Evolutionary conservation across 2,329 filamentous ascomycete genomes (phyloP).

Genomic region (Botryotinia narcissicola): DNA sequence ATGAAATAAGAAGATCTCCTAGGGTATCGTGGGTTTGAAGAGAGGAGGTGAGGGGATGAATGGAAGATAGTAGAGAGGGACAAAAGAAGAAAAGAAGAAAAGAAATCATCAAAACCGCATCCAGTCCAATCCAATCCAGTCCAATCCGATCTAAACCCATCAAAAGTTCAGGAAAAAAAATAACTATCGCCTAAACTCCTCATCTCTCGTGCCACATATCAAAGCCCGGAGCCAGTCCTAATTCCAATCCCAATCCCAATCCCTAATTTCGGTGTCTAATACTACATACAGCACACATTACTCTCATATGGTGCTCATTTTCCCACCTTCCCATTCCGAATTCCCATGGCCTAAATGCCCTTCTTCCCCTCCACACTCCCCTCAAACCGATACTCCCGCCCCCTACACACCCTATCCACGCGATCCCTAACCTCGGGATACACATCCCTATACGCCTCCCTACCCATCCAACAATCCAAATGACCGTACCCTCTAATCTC

Average conservation of each 20-base stretch:
- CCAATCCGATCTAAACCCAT: rapidly evolving
- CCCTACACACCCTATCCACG: slow-evolving; percentile 49
- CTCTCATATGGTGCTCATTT: not conserved
- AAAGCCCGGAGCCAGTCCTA: no score
- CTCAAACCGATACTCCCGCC: slow-evolving; percentile 31
- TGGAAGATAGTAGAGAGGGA: rapidly evolving
- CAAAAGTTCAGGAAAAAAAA: not conserved
- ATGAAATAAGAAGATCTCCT: not conserved
- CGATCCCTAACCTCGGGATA: slow-evolving; percentile 55
- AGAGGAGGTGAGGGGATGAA: no score
- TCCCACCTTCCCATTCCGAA: not conserved
- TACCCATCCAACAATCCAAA: slow-evolving; percentile 62
- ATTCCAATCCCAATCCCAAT: not conserved
- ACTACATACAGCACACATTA: not conserved
- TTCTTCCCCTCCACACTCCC: slow-evolving; percentile 23
- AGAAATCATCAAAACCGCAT: not conserved
- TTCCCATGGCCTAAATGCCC: not conserved
- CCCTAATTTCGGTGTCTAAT: not conserved
- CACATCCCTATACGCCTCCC: slow-evolving; percentile 57
- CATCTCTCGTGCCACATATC: not conserved
- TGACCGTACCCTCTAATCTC: slow-evolving; percentile 59
- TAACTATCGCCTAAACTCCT: not conserved
- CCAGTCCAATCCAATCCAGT: not conserved
- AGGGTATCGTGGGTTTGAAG: not conserved
- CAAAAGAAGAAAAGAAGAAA: not conserved